These are phyloP conservation scores for Colletotrichum lindemuthianum DNA, from an alignment of 2,329 filamentous ascomycete genomes.

Conservation along the genomic window DNA sequence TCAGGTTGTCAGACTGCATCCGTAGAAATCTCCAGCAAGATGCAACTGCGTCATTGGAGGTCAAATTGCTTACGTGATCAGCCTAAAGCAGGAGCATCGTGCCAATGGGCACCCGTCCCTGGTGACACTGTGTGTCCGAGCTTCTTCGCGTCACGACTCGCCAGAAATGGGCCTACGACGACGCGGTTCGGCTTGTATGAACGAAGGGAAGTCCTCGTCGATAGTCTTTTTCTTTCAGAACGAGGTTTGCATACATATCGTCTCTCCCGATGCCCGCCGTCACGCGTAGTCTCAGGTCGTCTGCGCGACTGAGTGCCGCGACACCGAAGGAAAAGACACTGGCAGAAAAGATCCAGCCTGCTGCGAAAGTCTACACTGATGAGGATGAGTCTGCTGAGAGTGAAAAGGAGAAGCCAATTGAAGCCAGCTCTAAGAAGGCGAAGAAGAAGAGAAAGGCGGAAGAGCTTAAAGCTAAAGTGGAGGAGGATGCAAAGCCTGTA, in stretches of 20 bases:
- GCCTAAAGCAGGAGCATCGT: no score
- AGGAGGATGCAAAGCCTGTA: slow-evolving; percentile 3
- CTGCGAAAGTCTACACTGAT: neutral
- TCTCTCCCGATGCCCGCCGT: slow-evolving; percentile 15
- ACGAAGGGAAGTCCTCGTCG: neutral
- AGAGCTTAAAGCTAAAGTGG: neutral
- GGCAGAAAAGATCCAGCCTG: neutral
- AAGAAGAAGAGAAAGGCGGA: no score
- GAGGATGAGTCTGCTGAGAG: neutral
- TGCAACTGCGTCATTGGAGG: no score
- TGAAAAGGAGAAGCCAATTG: slow-evolving; percentile 16
- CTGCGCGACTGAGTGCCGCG: slow-evolving; percentile 14
- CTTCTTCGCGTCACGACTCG: no score
- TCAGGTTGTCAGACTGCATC: no score
- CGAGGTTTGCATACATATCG: neutral
- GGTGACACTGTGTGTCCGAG: no score
- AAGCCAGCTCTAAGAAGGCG: neutral
- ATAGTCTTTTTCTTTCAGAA: neutral
- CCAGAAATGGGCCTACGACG: no score
- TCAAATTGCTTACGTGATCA: no score
- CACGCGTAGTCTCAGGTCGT: slow-evolving; percentile 30
- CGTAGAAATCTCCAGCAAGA: no score
- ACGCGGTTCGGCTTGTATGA: no score
- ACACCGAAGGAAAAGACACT: slow-evolving; percentile 1
- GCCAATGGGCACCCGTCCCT: no score